Evolutionary conservation across 139 green algal genomes (phyloP), one percentile per base, ranked within the genome.

Genomic region (Chlamydomonas incerta): DNA sequence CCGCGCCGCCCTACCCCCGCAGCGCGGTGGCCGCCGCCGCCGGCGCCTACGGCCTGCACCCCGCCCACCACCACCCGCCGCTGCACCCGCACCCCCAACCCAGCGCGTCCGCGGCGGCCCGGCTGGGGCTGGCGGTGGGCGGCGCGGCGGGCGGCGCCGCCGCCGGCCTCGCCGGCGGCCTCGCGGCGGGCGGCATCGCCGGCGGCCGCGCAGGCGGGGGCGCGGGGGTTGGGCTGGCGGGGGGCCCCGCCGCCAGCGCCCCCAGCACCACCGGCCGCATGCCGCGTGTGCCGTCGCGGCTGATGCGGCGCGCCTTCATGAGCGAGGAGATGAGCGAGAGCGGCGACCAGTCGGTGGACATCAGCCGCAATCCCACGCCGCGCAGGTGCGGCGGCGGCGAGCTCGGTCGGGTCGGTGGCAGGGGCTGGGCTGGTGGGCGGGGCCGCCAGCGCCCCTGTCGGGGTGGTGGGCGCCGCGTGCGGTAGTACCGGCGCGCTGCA

Each of bases 271-370:
- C 55, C 74, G 58, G 37, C 29, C 66, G 80, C 21, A 33, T 85
- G 28, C 80, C 80, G 20, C 80, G 80, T 2, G 80, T 85, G 65
- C 80, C 80, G 5, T 85, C 80, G 35, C 80, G 80, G 66, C 80
- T 85, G 15, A 85, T 85, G 80, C 80, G 67, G 33, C 67, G 80
- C 2, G 58, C 63, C 21, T 46, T 85, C 26, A 50, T 83, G 63
- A 67, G 8, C 20, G 77, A 77, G 29, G 80, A 76, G 66, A 46
- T 77, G 80, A 46, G n/a, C 26, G 80, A 85, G 33, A 28, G 5
- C 5, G 80, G 66, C 23, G 66, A 77, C 3, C 29, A 77, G 29
- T 50, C n/a, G 18, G 33, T 20, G 3, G 37, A 50, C 41, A 50
- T 69, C 50, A 85, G 67, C 80, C 35, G 80, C 23, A 85, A 85